These are phyloP conservation scores for Blastobotrys mokoenaii DNA, from an alignment of 805 yeast genomes.

Conservation along the genomic window DNA sequence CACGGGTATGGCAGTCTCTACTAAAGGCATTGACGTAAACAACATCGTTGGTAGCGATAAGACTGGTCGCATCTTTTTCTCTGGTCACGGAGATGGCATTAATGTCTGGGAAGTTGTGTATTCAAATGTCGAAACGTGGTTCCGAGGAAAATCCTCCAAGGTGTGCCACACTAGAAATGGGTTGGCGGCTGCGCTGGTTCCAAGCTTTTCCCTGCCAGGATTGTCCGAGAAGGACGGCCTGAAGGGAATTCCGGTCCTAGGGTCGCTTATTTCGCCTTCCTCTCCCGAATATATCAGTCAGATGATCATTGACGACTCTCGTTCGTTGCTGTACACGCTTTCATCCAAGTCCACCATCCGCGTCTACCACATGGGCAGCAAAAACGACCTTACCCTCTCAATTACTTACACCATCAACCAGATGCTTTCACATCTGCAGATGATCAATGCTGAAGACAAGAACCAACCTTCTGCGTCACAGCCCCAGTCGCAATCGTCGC, in stretches of 20 bases:
- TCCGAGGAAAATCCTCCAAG: conserved; percentile 72
- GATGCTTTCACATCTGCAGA: conserved; percentile 24
- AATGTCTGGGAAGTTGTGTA: conserved; percentile 86
- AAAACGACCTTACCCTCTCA: conserved; percentile 29
- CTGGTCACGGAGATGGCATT: conserved; percentile 66
- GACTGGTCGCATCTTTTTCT: conserved; percentile 75
- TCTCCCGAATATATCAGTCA: conserved; percentile 54
- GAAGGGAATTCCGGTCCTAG: conserved; percentile 12
- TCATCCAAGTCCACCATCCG: conserved; percentile 77
- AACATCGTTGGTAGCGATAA: conserved; percentile 49
- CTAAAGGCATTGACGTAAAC: conserved; percentile 68
- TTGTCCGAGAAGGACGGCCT: neutral
- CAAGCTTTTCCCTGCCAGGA: conserved; percentile 7
- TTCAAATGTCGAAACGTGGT: conserved; percentile 78
- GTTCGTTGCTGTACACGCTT: conserved; percentile 71
- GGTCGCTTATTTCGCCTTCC: conserved; percentile 21
- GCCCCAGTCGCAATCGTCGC: conserved; percentile 7
- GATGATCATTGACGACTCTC: conserved; percentile 64
- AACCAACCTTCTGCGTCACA: neutral
- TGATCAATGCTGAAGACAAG: conserved; percentile 13
- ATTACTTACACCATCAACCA: conserved; percentile 25
- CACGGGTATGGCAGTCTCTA: conserved; percentile 72
- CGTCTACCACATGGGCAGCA: conserved; percentile 54
- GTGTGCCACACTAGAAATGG: conserved; percentile 71
- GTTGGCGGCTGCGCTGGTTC: conserved; percentile 30